Evolutionary conservation across 345 rosid species (phyloP).

Genomic region (Bruguiera parviflora): DNA sequence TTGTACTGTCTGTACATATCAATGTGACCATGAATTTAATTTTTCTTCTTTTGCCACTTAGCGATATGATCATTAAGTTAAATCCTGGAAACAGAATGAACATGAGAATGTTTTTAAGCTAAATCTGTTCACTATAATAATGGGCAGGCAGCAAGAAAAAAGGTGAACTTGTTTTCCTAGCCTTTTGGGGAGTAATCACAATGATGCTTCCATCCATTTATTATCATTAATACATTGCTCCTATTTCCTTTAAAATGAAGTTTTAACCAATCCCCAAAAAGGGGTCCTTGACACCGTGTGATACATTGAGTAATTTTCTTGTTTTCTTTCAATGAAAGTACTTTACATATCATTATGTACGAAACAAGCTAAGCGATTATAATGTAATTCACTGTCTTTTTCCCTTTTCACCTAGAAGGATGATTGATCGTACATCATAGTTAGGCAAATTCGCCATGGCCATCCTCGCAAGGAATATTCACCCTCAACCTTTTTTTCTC

Average conservation of each 20-base stretch:
- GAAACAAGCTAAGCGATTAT: neutral
- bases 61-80: too few relatives aligned
- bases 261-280: constrained; percentile 18
- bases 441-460: constrained; percentile 15
- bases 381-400: neutral
- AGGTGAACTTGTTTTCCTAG: too few relatives aligned
- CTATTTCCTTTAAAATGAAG: constrained; percentile 12
- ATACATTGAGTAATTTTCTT: neutral
- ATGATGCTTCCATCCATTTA: neutral
- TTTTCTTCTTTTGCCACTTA: too few relatives aligned
- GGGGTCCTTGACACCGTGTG: constrained; percentile 4
- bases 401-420: neutral
- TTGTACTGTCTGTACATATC: too few relatives aligned
- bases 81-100: too few relatives aligned
- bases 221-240: constrained; percentile 6
- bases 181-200: too few relatives aligned
- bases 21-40: too few relatives aligned
- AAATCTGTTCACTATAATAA: too few relatives aligned
- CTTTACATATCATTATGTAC: constrained; percentile 4
- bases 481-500: constrained; percentile 9
- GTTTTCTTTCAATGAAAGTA: constrained; percentile 24
- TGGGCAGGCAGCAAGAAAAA: too few relatives aligned
- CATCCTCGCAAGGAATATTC: constrained; percentile 9
- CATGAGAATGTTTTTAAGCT: too few relatives aligned
- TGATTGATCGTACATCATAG: constrained; percentile 12